A percentile compares a stretch with the other conserved stretches of the same genome.
Conservation (phyloP, 768 basidiomycete species). For the Calvatia gigantea region DNA sequence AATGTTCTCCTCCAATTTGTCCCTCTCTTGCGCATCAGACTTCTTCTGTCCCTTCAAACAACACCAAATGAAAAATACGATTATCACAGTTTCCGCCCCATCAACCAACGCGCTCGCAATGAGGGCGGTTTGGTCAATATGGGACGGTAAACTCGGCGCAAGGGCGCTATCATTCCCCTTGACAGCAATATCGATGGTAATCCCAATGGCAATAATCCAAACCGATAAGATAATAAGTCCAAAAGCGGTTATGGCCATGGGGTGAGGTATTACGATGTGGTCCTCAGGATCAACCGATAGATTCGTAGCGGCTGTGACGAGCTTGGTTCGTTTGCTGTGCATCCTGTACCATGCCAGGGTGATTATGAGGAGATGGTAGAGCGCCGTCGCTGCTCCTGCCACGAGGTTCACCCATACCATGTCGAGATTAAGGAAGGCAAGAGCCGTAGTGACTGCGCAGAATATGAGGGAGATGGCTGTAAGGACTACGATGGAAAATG, state of each 20-base stretch:
- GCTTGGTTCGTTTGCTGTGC: neutral
- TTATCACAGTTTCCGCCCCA: neutral
- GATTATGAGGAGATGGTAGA: slow-evolving; percentile 17
- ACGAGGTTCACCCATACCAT: slow-evolving; percentile 21
- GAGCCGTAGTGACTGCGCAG: slow-evolving; percentile 19
- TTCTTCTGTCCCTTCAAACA: neutral
- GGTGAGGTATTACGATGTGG: neutral
- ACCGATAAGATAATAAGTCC: neutral
- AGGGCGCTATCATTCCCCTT: neutral
- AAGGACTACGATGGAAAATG: slow-evolving; percentile 14
- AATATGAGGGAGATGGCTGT: slow-evolving; percentile 16
- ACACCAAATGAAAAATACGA: neutral
- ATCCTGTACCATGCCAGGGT: slow-evolving; percentile 10
- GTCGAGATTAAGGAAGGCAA: slow-evolving; percentile 14
- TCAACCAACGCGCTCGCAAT: neutral
- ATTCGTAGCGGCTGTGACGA: neutral
- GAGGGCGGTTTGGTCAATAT: neutral
- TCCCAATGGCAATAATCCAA: slow-evolving; percentile 1
- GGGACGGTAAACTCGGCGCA: neutral
- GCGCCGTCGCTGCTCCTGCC: slow-evolving; percentile 18
- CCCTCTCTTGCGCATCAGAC: neutral
- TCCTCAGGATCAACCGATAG: neutral
- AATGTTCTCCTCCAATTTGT: neutral
- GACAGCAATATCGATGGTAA: neutral
- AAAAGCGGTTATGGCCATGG: neutral